Evolutionary conservation across 768 basidiomycete genomes (phyloP).

Genomic region (Ephemerocybe angulata): DNA sequence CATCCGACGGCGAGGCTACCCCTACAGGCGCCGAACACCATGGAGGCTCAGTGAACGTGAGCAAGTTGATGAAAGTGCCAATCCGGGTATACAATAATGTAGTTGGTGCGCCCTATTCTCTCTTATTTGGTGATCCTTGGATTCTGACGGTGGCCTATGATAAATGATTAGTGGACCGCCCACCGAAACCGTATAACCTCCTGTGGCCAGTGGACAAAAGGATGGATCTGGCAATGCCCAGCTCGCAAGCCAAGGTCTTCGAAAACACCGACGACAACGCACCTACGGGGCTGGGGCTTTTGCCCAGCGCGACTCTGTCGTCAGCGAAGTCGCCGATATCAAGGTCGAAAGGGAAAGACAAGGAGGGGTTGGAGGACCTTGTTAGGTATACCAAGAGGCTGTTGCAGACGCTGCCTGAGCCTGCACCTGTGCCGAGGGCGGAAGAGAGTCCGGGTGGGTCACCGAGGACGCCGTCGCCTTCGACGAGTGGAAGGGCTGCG

Average conservation of each 20-base stretch:
- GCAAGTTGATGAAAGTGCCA: slow-evolving; percentile 86
- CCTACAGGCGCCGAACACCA: background rate
- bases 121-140: background rate
- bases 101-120: slow-evolving; percentile 45
- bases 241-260: slow-evolving; percentile 35
- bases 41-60: slow-evolving; percentile 29
- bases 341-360: slow-evolving; percentile 15
- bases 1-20: too few species aligned
- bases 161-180: slow-evolving; percentile 42
- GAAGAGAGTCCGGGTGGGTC: background rate
- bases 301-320: background rate
- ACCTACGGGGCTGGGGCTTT: too few species aligned
- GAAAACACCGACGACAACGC: slow-evolving; percentile 29
- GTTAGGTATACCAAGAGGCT: slow-evolving; percentile 51
- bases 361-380: slow-evolving; percentile 37
- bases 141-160: background rate
- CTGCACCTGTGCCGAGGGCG: background rate
- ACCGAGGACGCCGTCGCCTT: background rate
- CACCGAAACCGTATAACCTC: slow-evolving; percentile 71
- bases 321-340: background rate
- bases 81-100: slow-evolving; percentile 90
- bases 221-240: slow-evolving; percentile 29
- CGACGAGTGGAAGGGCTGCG: background rate
- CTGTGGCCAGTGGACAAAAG: slow-evolving; percentile 67
- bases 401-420: slow-evolving; percentile 41